Base-by-base conservation (phyloP, 2,329 filamentous ascomycete species). In the Alternaria viburni region DNA sequence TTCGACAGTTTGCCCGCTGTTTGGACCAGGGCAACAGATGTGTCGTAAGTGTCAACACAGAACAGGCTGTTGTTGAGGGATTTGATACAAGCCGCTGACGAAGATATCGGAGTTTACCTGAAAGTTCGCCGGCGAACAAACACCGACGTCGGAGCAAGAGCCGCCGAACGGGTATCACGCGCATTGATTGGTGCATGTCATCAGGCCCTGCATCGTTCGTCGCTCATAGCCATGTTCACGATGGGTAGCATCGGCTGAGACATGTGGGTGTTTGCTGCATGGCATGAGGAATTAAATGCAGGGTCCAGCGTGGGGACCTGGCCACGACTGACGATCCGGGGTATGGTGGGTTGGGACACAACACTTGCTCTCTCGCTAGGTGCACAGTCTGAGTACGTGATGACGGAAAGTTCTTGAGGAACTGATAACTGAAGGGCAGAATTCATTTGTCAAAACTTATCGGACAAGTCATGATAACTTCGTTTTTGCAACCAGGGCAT, bases 91-190 rank as follows among this genome's bases (percentile, higher is more conserved):
- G 60, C 54, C 59, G 30, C 55, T 52, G 59, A 49, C 60, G 49
- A 59, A 44, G 46, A 54, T 49, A 23, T 54, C 49, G 49, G 56
- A 46, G 47, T 62, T 52, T 65, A 61, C 64, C 62, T 44, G 10
- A 61, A 59, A 52, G 23, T 47, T 50, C 30, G 12, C 60, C 56
- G 59, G 56, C 7, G 28, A 46, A 55, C 54, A 67, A 57, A 64
- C 57, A 69, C 67, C 67, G 67, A 68, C 58, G 60, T 69, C 67
- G 67, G 67, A 68, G 60, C 49, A 66, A 43, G 43, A 62, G 15
- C 26, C n/a, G 54, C 65, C 67, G 65, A 68, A 54, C 46, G 41
- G 44, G 17, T 45, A 36, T 41, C 49, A n/a, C 19, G 46, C 43
- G 19, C 54, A 32, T 52, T 50, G 41, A 66, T 66, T 68, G 65